Base-by-base conservation (phyloP, 768 basidiomycete genomes). In the Tricholoma matsutake region DNA sequence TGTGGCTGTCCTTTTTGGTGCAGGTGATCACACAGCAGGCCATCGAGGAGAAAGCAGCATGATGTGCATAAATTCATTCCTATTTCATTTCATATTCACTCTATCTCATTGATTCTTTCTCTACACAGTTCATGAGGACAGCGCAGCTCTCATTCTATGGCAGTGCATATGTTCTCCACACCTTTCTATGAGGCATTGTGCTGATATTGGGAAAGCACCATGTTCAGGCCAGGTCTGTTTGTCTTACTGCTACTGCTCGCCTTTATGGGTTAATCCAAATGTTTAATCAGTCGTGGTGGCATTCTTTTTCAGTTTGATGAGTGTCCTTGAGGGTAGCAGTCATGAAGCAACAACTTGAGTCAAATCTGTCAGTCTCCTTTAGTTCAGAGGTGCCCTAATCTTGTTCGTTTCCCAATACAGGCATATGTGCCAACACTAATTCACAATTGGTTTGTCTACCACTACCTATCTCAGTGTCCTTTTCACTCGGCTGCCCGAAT, bases 11-110 rank as follows among this genome's bases (percentile, higher is more conserved):
- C 75, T 93, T 8, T 93, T 92, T 63, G 87, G 89, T 47, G 77
- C 82, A 6, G 91, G 90, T 94, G 1, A 82, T 96, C 45, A 94
- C 94, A 0, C 94, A 97, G 73, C 95, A 96, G 72, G 82, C 76
- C 1, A 82, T 96, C 18, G 95, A 96, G 69, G 79, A 91, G 92
- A 6, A 77, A 68, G 57, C 72, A 86, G 2, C 94, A 96, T 68
- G 94, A 97, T 64, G 90, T 91, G 64, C 45, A 6, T 47, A 25
- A 47, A 2, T n/a, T 47, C 45, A 45, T 7, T 11, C 4, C n/a
- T 43, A 7, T 45, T 45, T 47, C 45, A n/a, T 47, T 14, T 47
- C 1, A 20, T 4, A 6, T 47, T 55, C 52, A n/a, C 31, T 7
- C 29, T 10, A 25, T 49, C 18, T 31, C 5, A 28, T 18, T 22